Evolutionary conservation across 202 grass and related monocot species (phyloP).

Genomic region (Musa balbisiana): DNA sequence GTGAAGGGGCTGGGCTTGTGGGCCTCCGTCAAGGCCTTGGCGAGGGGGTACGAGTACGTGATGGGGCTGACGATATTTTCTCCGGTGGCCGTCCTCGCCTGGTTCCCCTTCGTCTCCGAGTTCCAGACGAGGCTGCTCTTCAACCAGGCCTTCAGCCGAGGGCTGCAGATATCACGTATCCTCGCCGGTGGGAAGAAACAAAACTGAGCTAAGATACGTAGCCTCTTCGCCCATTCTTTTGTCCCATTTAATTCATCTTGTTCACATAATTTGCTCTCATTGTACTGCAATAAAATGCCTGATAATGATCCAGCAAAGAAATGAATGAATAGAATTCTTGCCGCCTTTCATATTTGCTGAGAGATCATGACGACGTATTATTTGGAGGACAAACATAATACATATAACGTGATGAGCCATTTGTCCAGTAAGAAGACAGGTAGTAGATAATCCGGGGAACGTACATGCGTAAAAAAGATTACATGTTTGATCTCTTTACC

Average conservation of each 20-base stretch:
- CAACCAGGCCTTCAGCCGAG: slow-evolving; percentile 93
- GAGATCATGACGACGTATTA: no score
- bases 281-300: no score
- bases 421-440: no score
- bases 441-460: no score
- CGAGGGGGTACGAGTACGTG: slow-evolving; percentile 68
- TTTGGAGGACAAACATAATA: no score
- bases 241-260: not conserved
- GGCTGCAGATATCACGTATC: slow-evolving; percentile 86
- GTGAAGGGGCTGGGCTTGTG: slow-evolving; percentile 41
- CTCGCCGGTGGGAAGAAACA: slow-evolving; percentile 74
- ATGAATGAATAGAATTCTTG: no score
- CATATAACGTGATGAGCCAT: no score
- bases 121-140: slow-evolving; percentile 93
- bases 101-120: slow-evolving; percentile 88
- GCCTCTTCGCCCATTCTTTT: not conserved
- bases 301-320: no score
- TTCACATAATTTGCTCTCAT: no score
- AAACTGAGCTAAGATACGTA: not conserved
- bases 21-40: slow-evolving; percentile 78
- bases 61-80: slow-evolving; percentile 80
- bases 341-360: no score
- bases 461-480: no score
- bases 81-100: slow-evolving; percentile 67
- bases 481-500: no score